Percentiles rank a stretch among this genome's conserved stretches.
Conservation (phyloP, 163 green algal genomes). For the Chloroidium sp. region DNA sequence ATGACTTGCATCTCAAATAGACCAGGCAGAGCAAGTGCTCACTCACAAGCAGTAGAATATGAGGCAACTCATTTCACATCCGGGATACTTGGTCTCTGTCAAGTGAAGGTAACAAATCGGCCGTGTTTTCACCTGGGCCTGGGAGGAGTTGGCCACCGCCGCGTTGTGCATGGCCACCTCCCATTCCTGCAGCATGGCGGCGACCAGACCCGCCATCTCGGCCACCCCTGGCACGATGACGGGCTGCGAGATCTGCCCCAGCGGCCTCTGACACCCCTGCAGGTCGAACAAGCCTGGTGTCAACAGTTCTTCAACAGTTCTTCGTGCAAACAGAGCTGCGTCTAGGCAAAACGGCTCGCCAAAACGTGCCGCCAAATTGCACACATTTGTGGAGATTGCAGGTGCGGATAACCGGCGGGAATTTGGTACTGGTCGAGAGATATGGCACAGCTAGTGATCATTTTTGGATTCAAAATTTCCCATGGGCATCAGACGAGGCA, state of each 20-base stretch:
- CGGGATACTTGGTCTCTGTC: too few relatives aligned
- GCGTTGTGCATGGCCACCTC: slow-evolving; percentile 16
- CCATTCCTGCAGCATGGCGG: slow-evolving; percentile 26
- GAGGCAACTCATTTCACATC: too few relatives aligned
- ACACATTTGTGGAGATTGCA: too few relatives aligned
- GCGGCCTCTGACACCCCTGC: slow-evolving; percentile 7
- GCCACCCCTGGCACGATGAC: slow-evolving; percentile 34
- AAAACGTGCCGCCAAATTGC: not conserved
- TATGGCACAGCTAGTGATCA: too few relatives aligned
- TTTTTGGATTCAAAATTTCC: too few relatives aligned
- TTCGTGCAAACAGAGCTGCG: not conserved
- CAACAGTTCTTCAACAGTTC: not conserved
- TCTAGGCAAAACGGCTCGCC: not conserved
- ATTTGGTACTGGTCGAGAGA: too few relatives aligned
- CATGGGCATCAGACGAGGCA: too few relatives aligned
- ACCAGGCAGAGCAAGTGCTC: too few relatives aligned
- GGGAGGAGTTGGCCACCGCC: not conserved
- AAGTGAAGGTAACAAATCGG: not conserved
- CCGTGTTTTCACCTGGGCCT: not conserved
- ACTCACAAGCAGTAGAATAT: too few relatives aligned
- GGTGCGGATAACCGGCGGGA: too few relatives aligned
- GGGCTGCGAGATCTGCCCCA: slow-evolving; percentile 5
- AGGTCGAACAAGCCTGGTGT: not conserved
- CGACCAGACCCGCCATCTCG: slow-evolving; percentile 48
- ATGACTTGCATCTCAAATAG: too few relatives aligned